phyloP scores from a whole-genome alignment of 176 grass and related monocot species.

The Chrysopogon serrulatus region DNA sequence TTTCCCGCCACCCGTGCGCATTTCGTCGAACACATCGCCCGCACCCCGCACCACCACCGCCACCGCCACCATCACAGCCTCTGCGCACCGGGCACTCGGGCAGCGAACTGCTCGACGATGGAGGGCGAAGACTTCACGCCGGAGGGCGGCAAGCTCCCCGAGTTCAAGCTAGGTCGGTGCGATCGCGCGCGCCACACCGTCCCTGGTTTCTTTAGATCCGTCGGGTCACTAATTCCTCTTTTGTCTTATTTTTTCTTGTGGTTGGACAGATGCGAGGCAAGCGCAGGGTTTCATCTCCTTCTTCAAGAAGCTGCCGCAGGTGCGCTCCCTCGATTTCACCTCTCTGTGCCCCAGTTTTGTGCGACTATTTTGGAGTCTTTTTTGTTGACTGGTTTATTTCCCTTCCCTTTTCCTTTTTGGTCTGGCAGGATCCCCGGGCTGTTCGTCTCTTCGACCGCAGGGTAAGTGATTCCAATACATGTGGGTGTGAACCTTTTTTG shows the following conservation, averaged over 20 bases:
- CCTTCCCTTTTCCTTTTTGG: background rate
- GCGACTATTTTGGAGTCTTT: background rate
- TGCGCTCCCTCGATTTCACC: constrained; percentile 12
- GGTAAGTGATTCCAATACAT: constrained; percentile 45
- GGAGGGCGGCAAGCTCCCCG: constrained; percentile 59
- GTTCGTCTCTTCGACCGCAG: constrained; percentile 81
- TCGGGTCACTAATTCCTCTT: background rate
- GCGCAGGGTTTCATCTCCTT: constrained; percentile 96
- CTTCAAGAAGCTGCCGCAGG: constrained; percentile 76
- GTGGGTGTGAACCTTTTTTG: background rate
- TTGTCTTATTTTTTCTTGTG: background rate
- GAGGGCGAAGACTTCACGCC: constrained; percentile 18
- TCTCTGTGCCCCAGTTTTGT: background rate
- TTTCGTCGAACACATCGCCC: constrained; percentile 26
- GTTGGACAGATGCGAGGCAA: constrained; percentile 69
- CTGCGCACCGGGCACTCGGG: background rate
- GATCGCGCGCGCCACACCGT: background rate
- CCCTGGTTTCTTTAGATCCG: background rate
- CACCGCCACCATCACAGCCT: background rate
- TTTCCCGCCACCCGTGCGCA: constrained; percentile 15
- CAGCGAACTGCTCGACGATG: background rate
- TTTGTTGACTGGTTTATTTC: constrained; percentile 5
- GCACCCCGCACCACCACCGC: background rate
- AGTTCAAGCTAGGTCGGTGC: constrained; percentile 63
- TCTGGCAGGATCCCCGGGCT: constrained; percentile 61